Percentiles rank a stretch among this genome's conserved stretches.
Conservation (phyloP, 495 filamentous ascomycete genomes). For the Penicillium ucsense region DNA sequence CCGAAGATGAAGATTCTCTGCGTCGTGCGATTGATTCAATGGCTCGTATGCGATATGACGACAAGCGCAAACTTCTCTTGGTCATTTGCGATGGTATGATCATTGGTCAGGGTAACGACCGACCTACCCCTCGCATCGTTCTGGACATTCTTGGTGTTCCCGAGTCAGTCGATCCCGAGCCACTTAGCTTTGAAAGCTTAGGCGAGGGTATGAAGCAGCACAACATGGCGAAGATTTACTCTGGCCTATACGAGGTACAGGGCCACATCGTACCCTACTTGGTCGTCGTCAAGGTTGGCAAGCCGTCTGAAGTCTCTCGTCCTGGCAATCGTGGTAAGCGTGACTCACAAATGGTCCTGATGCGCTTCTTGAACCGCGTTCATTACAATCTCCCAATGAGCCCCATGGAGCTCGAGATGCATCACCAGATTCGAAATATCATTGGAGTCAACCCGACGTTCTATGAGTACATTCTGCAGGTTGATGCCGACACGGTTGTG, state of each 20-base stretch:
- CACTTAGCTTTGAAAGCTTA: constrained; percentile 91
- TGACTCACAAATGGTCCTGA: constrained; percentile 95
- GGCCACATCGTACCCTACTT: constrained; percentile 97
- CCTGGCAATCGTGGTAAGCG: constrained; percentile 98
- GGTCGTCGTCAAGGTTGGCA: constrained; percentile 94
- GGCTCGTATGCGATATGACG: constrained; percentile 92
- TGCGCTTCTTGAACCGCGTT: constrained; percentile 97
- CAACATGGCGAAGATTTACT: constrained; percentile 99
- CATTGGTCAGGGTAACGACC: constrained; percentile 95
- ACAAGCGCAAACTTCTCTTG: constrained; percentile 48
- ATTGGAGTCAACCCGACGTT: constrained; percentile 98
- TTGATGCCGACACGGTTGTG: constrained; percentile 95
- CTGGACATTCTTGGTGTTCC: constrained; percentile 94
- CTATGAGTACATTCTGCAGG: constrained; percentile 94
- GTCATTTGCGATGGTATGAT: constrained; percentile 60
- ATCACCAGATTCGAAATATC: constrained; percentile 97
- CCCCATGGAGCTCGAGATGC: constrained; percentile 94
- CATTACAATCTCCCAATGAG: constrained; percentile 96
- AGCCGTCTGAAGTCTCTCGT: constrained; percentile 91
- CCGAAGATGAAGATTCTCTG: constrained; percentile 94
- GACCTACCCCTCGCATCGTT: constrained; percentile 90
- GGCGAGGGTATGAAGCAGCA: constrained; percentile 95
- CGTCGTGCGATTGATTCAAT: constrained; percentile 95
- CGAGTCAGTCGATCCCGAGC: constrained; percentile 90
- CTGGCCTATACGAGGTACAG: constrained; percentile 93